Evolutionary conservation across 306 rosid genomes (phyloP).

Genomic region (Senna tora): DNA sequence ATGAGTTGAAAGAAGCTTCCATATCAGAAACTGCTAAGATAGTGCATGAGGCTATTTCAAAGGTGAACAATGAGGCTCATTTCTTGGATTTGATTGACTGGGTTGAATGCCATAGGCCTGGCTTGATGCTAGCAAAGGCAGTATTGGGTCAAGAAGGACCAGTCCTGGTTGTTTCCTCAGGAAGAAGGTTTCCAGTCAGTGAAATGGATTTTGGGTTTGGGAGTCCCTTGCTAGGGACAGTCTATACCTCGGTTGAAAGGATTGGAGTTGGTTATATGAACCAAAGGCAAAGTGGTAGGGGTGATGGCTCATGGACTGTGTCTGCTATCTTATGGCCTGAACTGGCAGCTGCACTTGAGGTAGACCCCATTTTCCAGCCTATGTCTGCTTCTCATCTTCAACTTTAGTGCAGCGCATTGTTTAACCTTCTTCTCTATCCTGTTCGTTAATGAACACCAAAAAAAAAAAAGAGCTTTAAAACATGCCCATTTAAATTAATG

Average conservation of each 20-base stretch:
- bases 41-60: slow-evolving; percentile 65
- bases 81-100: slow-evolving; percentile 83
- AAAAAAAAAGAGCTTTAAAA: not conserved
- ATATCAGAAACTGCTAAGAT: slow-evolving; percentile 49
- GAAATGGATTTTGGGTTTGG: slow-evolving; percentile 83
- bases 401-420: slow-evolving; percentile 43
- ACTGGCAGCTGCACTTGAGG: slow-evolving; percentile 60
- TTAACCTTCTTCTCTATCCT: not conserved
- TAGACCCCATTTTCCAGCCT: slow-evolving; percentile 69
- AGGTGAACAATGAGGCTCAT: slow-evolving; percentile 72
- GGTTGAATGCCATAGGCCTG: slow-evolving; percentile 58
- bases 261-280: slow-evolving; percentile 87
- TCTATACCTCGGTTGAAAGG: slow-evolving; percentile 53
- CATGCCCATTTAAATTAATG: not conserved
- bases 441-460: not conserved
- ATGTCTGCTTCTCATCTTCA: slow-evolving; percentile 63
- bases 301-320: slow-evolving; percentile 50
- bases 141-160: slow-evolving; percentile 26
- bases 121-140: slow-evolving; percentile 26
- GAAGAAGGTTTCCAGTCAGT: slow-evolving; percentile 23
- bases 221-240: slow-evolving; percentile 44
- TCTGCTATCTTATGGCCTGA: slow-evolving; percentile 90
- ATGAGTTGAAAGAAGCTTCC: slow-evolving; percentile 56
- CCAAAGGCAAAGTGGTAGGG: slow-evolving; percentile 72
- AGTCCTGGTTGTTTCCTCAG: slow-evolving; percentile 25